Base-by-base conservation (phyloP, 192 early-diverging fungal genomes). In the Coemansia sp. region DNA sequence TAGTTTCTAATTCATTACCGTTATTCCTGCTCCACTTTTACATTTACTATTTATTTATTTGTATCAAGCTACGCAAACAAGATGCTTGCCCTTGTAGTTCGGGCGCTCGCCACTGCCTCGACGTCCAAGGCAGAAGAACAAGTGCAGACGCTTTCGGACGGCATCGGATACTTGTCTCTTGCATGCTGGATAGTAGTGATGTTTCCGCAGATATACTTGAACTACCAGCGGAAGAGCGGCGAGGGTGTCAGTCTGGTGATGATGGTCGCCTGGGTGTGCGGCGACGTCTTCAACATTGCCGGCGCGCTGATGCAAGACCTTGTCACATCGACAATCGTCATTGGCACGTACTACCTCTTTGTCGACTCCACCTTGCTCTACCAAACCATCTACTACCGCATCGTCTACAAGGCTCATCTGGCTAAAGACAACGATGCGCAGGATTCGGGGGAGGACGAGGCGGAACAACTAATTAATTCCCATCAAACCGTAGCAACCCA, bases 131-230 rank as follows among this genome's bases (percentile, higher is more conserved):
- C 38, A 32, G 56, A 23, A 32, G 56, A 23, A 35, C 45, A 56
- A 9, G 53, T n/a, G 40, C 49, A 71, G 29, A 38, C 32, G 53
- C 70, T 70, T 29, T 81, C 78, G 2, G 56, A 67, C 33, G 25
- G 34, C 13, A 74, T 82, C 62, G 91, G 90, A 34, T 88, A 88
- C 59, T 41, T 90, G 14, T 91, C 89, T 36, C 86, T 91, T 29
- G 69, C 60, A 7, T 89, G 91, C 70, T 94, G 92, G 92, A 73
- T 94, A 36, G 83, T 91, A 8, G 92, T 94, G 58, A 91, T 90
- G 82, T 84, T 88, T 46, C 92, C 92, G 17, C 91, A 94, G 83
- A 76, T 94, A 33, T 88, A 76, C 65, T 83, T 87, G 63, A 94
- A 92, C 79, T 92, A 92, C 80, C 70, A 74, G 69, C 83, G 89